Evolutionary conservation across 2,329 filamentous ascomycete species (phyloP).

Genomic region (Seiridium unicorne): DNA sequence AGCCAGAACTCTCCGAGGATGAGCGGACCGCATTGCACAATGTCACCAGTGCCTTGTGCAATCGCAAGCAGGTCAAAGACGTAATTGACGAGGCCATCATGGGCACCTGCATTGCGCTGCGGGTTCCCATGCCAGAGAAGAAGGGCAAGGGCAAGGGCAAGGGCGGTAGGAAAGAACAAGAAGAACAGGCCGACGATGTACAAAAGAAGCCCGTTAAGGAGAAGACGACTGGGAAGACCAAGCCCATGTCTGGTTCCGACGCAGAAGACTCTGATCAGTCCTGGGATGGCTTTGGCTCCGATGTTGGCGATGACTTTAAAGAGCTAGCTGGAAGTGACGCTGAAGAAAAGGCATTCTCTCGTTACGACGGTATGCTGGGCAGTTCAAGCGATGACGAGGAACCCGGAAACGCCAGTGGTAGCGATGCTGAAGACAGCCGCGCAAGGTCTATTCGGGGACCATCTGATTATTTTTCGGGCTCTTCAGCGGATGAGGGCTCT

Average conservation of each 20-base stretch:
- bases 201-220: conserved; percentile 15
- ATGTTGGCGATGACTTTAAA: background rate
- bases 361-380: conserved; percentile 45
- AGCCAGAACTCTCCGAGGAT: conserved; percentile 50
- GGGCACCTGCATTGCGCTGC: conserved; percentile 46
- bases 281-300: conserved; percentile 16
- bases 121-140: conserved; percentile 47
- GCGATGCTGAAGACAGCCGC: conserved; percentile 24
- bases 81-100: conserved; percentile 47
- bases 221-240: conserved; percentile 17
- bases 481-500: conserved; percentile 11
- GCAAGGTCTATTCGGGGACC: conserved; percentile 15
- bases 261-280: conserved; percentile 19
- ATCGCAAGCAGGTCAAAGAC: conserved; percentile 47
- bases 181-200: conserved; percentile 25
- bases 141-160: conserved; percentile 30
- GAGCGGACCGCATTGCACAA: conserved; percentile 53
- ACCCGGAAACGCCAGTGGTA: conserved; percentile 25
- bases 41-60: conserved; percentile 58
- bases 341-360: conserved; percentile 36
- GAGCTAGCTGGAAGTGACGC: background rate
- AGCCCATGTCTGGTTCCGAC: conserved; percentile 1
- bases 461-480: conserved; percentile 12
- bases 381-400: conserved; percentile 38
- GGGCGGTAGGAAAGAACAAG: conserved; percentile 22